These are phyloP conservation scores for Fusarium nurragi DNA, from an alignment of 2,329 filamentous ascomycete species.

Conservation along the genomic window DNA sequence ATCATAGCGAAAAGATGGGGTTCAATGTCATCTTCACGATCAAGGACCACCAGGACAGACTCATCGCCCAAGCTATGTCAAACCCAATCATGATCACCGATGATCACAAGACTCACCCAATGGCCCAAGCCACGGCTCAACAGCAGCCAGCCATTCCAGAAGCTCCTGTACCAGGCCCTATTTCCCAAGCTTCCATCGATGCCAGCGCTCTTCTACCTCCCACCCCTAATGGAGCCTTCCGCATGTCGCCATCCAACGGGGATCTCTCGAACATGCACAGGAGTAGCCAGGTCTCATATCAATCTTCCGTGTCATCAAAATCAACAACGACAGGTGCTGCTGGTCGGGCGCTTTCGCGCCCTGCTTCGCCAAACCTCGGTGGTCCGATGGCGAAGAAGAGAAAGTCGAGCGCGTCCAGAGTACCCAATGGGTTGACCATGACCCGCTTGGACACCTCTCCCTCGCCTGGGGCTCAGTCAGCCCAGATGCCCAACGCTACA, in stretches of 20 bases:
- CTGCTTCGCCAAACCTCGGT: constrained; percentile 74
- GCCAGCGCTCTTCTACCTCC: constrained; percentile 47
- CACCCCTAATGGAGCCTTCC: constrained; percentile 56
- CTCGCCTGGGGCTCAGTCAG: constrained; percentile 50
- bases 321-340: constrained; percentile 45
- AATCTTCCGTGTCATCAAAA: constrained; percentile 46
- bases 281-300: constrained; percentile 53
- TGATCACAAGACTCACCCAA: constrained; percentile 86
- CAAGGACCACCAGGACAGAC: constrained; percentile 78
- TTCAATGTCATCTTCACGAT: constrained; percentile 96
- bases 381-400: constrained; percentile 81
- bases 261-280: constrained; percentile 70
- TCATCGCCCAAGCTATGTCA: constrained; percentile 86
- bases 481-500: constrained; percentile 54
- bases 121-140: constrained; percentile 41
- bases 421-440: constrained; percentile 82
- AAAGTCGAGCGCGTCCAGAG: constrained; percentile 78
- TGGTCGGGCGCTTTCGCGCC: constrained; percentile 68
- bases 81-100: constrained; percentile 96
- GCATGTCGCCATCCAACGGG: constrained; percentile 67
- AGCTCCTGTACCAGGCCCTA: constrained; percentile 22
- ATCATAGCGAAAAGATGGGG: constrained; percentile 91
- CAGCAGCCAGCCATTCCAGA: constrained; percentile 47
- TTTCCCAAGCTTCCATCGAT: constrained; percentile 42
- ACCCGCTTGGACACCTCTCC: constrained; percentile 75